phyloP scores from a whole-genome alignment of 108 stramenopile species.

The Mediolabrus comicus region DNA sequence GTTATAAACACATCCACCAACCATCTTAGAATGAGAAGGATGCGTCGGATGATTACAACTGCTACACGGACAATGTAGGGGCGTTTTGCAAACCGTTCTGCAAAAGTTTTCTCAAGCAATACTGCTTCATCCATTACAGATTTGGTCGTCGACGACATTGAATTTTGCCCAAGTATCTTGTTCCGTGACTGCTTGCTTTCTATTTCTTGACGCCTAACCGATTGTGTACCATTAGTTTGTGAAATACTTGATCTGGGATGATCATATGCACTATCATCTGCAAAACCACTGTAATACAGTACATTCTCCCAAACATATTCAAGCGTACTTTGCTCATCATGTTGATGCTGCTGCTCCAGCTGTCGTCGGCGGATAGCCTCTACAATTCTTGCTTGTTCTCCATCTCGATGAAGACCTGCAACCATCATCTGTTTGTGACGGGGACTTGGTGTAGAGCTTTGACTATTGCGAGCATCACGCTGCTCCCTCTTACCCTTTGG shows the following conservation, averaged over 20 bases:
- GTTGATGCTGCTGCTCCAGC: constrained; percentile 15
- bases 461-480: not conserved
- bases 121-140: not conserved
- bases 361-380: constrained; percentile 29
- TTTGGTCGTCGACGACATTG: not conserved
- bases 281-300: not conserved
- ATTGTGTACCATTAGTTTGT: not conserved
- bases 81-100: not conserved
- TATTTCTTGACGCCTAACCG: not conserved
- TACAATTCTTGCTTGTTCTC: constrained; percentile 39
- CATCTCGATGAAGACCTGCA: constrained; percentile 38
- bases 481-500: no score
- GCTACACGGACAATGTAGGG: not conserved
- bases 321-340: constrained; percentile 7
- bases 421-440: not conserved
- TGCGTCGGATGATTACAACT: not conserved
- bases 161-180: not conserved
- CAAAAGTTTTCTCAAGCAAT: not conserved
- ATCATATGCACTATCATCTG: constrained; percentile 6
- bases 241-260: not conserved
- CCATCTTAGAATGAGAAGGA: not conserved
- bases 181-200: not conserved
- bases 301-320: constrained; percentile 10
- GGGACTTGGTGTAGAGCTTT: not conserved
- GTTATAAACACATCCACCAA: constrained; percentile 3